Base-by-base conservation (phyloP, 768 basidiomycete genomes). In the Aureoboletus auriporus region DNA sequence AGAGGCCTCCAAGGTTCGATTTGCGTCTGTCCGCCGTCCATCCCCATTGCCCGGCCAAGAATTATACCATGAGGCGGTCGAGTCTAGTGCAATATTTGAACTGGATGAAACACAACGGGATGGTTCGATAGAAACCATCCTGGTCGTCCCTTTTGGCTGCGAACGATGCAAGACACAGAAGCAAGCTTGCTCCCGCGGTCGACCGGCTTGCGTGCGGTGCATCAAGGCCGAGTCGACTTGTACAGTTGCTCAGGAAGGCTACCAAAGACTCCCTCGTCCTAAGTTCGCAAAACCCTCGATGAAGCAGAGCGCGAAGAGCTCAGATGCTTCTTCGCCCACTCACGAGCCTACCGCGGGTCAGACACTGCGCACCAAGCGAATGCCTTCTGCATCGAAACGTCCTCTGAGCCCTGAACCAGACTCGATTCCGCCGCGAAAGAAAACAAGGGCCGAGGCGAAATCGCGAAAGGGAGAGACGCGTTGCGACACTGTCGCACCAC, bases 151-250 rank as follows among this genome's bases (percentile, higher is more conserved):
- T 1, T 42, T 34, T 12, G 0, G 35, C 30, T 66, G 65, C 54
- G 4, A n/a, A n/a, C 39, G 38, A 31, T 66, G 65, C 39, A 42
- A 4, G 34, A 4, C 4, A 12, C 0, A 16, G 14, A 51, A 13
- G 11, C 48, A 60, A 11, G 40, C 55, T 8, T 68, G 65, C 29
- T 66, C 65, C 4, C 66, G 65, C 39, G n/a, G 30, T 3, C 37
- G n/a, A 31, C 65, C 66, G 4, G 37, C 46, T 33, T 66, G 65
- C 39, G 33, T 9, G 23, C 66, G 64, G 27, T 68, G 65, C 43
- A 35, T n/a, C 26, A 53, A 35, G 23, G 23, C 33, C 11, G 51
- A 26, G 5, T 2, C 1, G 6, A 6, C 1, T 9, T 68, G 66
- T 34, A 0, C 1, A n/a, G 27, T 13, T 4, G 0, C 12, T 3